A percentile compares a stretch with the other conserved stretches of the same genome.
These are phyloP conservation scores for Cytidiella melzeri DNA, from an alignment of 768 basidiomycete species.

Conservation along the genomic window DNA sequence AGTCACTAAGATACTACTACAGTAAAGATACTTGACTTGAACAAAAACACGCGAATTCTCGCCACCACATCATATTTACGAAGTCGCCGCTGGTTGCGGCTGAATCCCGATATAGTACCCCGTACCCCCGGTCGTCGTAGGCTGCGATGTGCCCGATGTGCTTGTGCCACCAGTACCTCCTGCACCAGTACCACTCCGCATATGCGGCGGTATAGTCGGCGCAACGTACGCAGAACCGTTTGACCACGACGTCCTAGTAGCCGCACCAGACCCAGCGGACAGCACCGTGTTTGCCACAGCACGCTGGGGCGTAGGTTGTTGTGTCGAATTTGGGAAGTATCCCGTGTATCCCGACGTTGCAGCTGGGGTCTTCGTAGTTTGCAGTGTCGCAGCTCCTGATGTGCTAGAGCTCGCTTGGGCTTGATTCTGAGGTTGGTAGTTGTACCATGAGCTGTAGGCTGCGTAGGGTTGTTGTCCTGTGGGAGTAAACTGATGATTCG, in stretches of 20 bases:
- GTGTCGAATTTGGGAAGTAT: conserved; percentile 34
- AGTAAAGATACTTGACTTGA: too few species aligned
- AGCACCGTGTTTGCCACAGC: conserved; percentile 53
- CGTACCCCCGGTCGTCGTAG: conserved; percentile 15
- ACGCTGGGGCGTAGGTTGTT: conserved; percentile 29
- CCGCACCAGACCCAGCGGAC: conserved; percentile 15
- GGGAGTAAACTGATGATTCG: conserved; percentile 30
- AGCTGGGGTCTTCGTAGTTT: conserved; percentile 27
- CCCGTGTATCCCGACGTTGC: conserved; percentile 34
- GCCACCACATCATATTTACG: background rate
- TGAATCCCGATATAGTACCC: conserved; percentile 23
- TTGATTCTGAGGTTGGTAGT: conserved; percentile 31
- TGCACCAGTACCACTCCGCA: conserved; percentile 22
- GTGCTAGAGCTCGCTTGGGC: conserved; percentile 21
- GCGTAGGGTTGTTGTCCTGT: conserved; percentile 34
- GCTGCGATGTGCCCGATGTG: conserved; percentile 16
- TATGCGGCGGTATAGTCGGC: conserved; percentile 37
- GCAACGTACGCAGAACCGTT: conserved; percentile 19
- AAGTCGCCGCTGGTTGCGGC: conserved; percentile 1
- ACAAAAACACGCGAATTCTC: too few species aligned
- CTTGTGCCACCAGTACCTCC: conserved; percentile 14
- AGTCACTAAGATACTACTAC: background rate
- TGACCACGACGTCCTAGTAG: conserved; percentile 18
- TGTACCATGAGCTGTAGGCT: conserved; percentile 37
- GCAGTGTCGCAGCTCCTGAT: conserved; percentile 40